phyloP scores from a whole-genome alignment of 768 basidiomycete genomes.

The Pulveroboletus sp. region DNA sequence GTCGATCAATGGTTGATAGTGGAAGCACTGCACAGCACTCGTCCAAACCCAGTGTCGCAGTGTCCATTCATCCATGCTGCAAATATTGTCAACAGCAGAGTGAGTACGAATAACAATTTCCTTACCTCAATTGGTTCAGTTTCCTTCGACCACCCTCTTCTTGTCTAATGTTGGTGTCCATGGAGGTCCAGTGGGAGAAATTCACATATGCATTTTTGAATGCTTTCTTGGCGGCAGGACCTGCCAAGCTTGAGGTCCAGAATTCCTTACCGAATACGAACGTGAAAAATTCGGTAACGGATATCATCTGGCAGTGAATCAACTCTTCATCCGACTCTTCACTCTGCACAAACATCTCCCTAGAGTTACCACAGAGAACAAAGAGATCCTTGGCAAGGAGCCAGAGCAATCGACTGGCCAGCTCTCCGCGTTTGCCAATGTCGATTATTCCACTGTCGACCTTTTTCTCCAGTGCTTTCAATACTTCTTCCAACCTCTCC shows the following conservation, averaged over 20 bases:
- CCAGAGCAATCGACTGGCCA: constrained; percentile 5
- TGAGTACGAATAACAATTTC: too few species aligned
- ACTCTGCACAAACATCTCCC: too few species aligned
- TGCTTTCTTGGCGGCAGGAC: background rate
- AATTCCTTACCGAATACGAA: background rate
- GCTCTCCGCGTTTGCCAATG: background rate
- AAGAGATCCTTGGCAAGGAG: constrained; percentile 7
- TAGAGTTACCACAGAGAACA: background rate
- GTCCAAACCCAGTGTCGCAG: constrained; percentile 15
- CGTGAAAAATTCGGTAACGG: background rate
- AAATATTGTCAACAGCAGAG: too few species aligned
- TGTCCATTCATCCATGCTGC: constrained; percentile 1
- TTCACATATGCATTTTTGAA: background rate
- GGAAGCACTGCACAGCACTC: constrained; percentile 7
- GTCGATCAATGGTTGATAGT: constrained; percentile 10
- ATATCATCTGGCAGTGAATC: constrained; percentile 12
- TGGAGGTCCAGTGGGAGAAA: background rate
- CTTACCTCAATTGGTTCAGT: background rate
- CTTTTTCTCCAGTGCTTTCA: too few species aligned
- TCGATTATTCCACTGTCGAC: constrained; percentile 1
- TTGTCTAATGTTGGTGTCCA: background rate
- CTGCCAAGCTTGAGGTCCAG: too few species aligned
- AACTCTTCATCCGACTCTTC: too few species aligned
- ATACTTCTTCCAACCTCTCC: too few species aligned
- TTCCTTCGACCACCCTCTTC: background rate